phyloP scores from a whole-genome alignment of 2,329 filamentous ascomycete genomes.

The Paraconiothyrium sp. region DNA sequence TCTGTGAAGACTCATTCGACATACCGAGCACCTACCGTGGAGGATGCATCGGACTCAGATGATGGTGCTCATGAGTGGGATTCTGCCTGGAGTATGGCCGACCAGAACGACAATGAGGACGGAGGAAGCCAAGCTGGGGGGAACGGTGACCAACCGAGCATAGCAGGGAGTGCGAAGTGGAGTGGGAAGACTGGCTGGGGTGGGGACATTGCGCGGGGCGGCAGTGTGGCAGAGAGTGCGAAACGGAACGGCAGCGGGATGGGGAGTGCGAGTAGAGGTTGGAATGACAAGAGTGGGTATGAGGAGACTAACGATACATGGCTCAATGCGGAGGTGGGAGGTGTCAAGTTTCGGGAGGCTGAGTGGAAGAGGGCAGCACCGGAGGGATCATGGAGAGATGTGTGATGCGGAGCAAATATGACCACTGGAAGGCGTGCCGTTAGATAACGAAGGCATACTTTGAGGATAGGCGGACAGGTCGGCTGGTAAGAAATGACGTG shows the following conservation, averaged over 20 bases:
- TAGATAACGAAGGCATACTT: background rate
- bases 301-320: constrained; percentile 35
- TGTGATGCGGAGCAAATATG: constrained; percentile 8
- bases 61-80: constrained; percentile 12
- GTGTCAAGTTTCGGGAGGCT: constrained; percentile 27
- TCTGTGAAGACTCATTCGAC: constrained; percentile 26
- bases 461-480: too few relatives aligned
- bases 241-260: background rate
- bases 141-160: constrained; percentile 8
- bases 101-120: background rate
- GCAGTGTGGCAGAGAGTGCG: background rate
- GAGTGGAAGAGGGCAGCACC: constrained; percentile 11
- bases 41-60: constrained; percentile 27
- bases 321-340: constrained; percentile 32
- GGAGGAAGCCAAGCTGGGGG: background rate
- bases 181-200: constrained; percentile 12
- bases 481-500: too few relatives aligned
- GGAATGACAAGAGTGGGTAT: constrained; percentile 28
- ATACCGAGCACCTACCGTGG: constrained; percentile 35
- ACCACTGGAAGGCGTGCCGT: background rate
- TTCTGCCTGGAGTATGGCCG: background rate
- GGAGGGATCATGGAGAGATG: constrained; percentile 14
- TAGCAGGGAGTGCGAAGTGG: constrained; percentile 5
- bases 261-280: constrained; percentile 1
- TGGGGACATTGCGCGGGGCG: background rate